Conservation (phyloP, 805 yeast species). For the Starmerella kuoi region DNA sequence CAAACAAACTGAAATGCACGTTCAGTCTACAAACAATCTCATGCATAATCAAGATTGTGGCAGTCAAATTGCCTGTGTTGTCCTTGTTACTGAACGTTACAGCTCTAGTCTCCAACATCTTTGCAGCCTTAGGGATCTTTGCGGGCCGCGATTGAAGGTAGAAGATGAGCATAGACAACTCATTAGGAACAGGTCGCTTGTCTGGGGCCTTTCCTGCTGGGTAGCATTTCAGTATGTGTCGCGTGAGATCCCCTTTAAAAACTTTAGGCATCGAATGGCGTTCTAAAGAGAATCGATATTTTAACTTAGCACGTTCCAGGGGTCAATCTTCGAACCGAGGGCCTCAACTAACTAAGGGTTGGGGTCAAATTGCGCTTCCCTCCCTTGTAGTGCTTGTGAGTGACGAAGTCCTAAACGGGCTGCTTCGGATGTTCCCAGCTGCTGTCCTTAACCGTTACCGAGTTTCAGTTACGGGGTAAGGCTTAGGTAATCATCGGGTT, state of each 20-base stretch:
- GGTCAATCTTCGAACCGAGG: too few relatives aligned
- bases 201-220: conserved; percentile 80
- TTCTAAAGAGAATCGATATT: background rate
- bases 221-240: conserved; percentile 79
- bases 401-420: too few relatives aligned
- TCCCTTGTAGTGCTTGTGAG: too few relatives aligned
- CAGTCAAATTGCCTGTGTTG: conserved; percentile 69
- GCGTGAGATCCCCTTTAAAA: conserved; percentile 31
- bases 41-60: conserved; percentile 57
- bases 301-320: background rate
- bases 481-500: too few relatives aligned
- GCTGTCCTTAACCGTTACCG: too few relatives aligned
- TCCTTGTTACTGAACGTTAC: conserved; percentile 46
- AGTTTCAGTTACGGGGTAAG: too few relatives aligned
- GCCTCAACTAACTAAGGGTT: background rate
- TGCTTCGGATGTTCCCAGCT: too few relatives aligned
- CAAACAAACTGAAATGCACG: conserved; percentile 75
- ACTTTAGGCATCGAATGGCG: background rate
- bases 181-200: conserved; percentile 86
- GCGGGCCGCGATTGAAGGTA: conserved; percentile 84
- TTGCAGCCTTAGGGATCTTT: conserved; percentile 76
- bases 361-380: too few relatives aligned
- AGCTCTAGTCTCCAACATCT: conserved; percentile 52
- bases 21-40: conserved; percentile 64
- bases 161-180: conserved; percentile 72